Evolutionary conservation across 2,329 filamentous ascomycete species (phyloP).

Genomic region (Pseudogymnoascus sp.): DNA sequence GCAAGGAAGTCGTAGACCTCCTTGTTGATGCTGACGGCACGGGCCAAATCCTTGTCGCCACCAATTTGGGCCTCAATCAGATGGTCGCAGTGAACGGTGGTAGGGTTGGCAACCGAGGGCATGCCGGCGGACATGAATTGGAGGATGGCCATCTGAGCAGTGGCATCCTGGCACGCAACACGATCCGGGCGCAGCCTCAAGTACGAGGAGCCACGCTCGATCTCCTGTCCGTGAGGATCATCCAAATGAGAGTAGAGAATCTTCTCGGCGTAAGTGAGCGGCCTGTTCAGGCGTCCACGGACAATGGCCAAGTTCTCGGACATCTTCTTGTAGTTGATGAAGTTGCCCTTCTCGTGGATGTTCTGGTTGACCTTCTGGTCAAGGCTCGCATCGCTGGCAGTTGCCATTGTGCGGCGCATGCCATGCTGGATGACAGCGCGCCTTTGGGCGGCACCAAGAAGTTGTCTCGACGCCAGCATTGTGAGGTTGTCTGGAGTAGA

Average conservation of each 20-base stretch:
- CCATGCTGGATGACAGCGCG: slow-evolving; percentile 52
- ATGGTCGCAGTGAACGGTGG: slow-evolving; percentile 97
- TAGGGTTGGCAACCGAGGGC: slow-evolving; percentile 87
- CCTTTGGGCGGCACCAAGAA: slow-evolving; percentile 57
- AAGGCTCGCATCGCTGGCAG: slow-evolving; percentile 75
- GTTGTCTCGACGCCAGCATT: slow-evolving; percentile 65
- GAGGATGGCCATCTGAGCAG: slow-evolving; percentile 97
- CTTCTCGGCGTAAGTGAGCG: slow-evolving; percentile 95
- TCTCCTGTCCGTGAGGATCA: slow-evolving; percentile 91
- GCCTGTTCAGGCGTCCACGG: slow-evolving; percentile 79
- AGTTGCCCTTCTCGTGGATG: slow-evolving; percentile 91
- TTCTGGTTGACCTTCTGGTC: slow-evolving; percentile 97
- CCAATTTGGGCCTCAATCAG: slow-evolving; percentile 97
- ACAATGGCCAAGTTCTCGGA: slow-evolving; percentile 93
- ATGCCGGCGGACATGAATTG: slow-evolving; percentile 99
- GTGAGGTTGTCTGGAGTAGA: slow-evolving; percentile 27
- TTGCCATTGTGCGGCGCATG: slow-evolving; percentile 66
- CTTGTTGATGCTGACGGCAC: slow-evolving; percentile 92
- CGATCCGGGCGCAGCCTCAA: slow-evolving; percentile 94
- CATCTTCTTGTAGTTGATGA: slow-evolving; percentile 99
- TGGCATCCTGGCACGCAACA: slow-evolving; percentile 98
- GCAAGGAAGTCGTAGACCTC: slow-evolving; percentile 98
- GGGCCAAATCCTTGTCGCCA: slow-evolving; percentile 84
- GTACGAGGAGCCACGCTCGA: slow-evolving; percentile 91
- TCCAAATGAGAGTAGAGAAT: slow-evolving; percentile 98